Percentiles rank a stretch among this genome's conserved stretches.
These are phyloP conservation scores for Blepharisma undulans DNA, from an alignment of 169 alveolate species.

Conservation along the genomic window DNA sequence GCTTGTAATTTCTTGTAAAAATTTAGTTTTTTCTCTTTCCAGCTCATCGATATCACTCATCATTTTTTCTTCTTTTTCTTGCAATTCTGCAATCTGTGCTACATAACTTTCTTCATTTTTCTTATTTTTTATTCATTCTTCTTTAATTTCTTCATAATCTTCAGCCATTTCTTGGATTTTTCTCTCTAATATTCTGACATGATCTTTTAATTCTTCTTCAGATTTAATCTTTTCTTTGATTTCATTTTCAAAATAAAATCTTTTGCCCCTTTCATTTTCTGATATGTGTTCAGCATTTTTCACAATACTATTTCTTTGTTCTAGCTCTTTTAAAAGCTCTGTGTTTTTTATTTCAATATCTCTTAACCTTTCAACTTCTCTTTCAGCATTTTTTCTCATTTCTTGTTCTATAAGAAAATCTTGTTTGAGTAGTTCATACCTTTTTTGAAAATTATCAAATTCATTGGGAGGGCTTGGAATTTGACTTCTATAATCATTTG, in stretches of 20 bases:
- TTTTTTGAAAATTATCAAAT: not conserved
- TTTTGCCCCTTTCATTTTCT: not conserved
- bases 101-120: slow-evolving; percentile 1
- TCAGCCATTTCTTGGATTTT: not conserved
- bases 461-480: not conserved
- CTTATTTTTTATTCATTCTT: not conserved
- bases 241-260: not conserved
- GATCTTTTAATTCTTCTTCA: not conserved
- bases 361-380: not conserved
- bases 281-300: not conserved
- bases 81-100: not conserved
- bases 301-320: not conserved
- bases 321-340: not conserved
- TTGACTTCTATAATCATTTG: not conserved
- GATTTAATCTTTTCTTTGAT: not conserved
- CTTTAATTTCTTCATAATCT: not conserved
- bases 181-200: not conserved
- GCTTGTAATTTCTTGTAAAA: not conserved
- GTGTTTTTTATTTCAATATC: not conserved
- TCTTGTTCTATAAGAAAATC: not conserved
- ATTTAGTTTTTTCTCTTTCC: not conserved
- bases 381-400: not conserved
- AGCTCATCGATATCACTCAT: not conserved
- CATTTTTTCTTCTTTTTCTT: not conserved
- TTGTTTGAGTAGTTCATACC: not conserved